Evolutionary conservation across 2,329 filamentous ascomycete species (phyloP).

Genomic region (Aspergillus pseudonomiae): DNA sequence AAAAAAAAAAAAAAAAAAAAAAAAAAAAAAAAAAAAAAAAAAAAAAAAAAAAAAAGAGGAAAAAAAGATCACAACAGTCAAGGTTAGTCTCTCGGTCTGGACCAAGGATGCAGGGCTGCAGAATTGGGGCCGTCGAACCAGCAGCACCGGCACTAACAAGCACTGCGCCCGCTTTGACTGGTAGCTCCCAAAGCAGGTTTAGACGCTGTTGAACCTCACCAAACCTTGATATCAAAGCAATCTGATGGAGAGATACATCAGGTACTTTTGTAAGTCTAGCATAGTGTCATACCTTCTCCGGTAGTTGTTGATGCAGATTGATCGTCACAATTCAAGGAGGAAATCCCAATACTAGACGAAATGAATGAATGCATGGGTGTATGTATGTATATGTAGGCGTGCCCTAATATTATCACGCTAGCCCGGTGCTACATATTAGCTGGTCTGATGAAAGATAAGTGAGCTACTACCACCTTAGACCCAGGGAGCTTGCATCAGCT

Average conservation of each 20-base stretch:
- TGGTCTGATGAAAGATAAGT: not conserved
- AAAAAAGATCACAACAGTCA: not conserved
- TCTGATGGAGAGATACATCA: not conserved
- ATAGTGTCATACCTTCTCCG: not conserved
- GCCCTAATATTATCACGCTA: slow-evolving; percentile 1
- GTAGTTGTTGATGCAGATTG: not conserved
- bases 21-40: no score
- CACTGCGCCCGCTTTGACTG: not conserved
- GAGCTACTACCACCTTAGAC: not conserved
- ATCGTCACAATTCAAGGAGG: not conserved
- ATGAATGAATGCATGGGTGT: not conserved
- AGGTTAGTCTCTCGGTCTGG: slow-evolving; percentile 19
- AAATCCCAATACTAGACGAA: not conserved
- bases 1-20: no score
- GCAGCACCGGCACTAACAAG: slow-evolving; percentile 2
- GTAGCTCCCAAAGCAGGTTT: not conserved
- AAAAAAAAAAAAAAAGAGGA: not conserved
- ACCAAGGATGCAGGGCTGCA: slow-evolving; percentile 24
- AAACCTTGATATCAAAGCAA: not conserved
- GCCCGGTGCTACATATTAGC: not conserved
- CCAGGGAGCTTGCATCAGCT: slow-evolving; percentile 4
- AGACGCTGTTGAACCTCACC: not conserved
- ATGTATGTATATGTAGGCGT: slow-evolving; percentile 1
- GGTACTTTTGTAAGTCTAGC: not conserved
- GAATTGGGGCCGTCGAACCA: slow-evolving; percentile 12